phyloP scores from a whole-genome alignment of 345 rosid species.

The Erodium maritimum region DNA sequence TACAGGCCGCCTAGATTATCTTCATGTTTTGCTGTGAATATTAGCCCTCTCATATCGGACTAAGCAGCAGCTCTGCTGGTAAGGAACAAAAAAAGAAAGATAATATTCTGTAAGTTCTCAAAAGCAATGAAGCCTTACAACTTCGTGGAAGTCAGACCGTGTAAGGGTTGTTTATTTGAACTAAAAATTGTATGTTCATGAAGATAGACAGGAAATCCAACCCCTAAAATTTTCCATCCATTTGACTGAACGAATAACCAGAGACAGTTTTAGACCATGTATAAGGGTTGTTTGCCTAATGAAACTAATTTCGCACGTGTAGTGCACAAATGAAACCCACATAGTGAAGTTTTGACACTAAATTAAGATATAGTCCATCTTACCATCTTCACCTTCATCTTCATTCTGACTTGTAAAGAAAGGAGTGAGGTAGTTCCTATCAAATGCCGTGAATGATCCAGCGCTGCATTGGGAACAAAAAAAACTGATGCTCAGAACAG shows the following conservation, averaged over 20 bases:
- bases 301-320: background rate
- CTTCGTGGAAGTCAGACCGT: background rate
- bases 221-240: background rate
- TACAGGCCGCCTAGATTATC: background rate
- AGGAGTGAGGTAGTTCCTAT: conserved; percentile 73
- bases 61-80: background rate
- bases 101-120: too few relatives aligned
- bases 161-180: too few relatives aligned
- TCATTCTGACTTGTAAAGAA: conserved; percentile 77
- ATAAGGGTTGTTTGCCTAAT: background rate
- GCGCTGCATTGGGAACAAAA: conserved; percentile 33
- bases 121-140: too few relatives aligned
- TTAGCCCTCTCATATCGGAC: background rate
- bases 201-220: background rate
- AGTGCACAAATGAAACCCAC: background rate
- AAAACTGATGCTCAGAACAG: background rate
- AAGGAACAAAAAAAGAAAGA: background rate
- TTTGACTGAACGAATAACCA: background rate
- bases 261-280: background rate
- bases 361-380: background rate
- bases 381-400: conserved; percentile 37
- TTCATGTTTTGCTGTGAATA: background rate
- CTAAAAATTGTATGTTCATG: background rate
- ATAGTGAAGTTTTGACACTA: background rate
- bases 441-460: conserved; percentile 63